Evolutionary conservation across 352 stramenopile species (phyloP).

Genomic region (Phytophthora citricola): DNA sequence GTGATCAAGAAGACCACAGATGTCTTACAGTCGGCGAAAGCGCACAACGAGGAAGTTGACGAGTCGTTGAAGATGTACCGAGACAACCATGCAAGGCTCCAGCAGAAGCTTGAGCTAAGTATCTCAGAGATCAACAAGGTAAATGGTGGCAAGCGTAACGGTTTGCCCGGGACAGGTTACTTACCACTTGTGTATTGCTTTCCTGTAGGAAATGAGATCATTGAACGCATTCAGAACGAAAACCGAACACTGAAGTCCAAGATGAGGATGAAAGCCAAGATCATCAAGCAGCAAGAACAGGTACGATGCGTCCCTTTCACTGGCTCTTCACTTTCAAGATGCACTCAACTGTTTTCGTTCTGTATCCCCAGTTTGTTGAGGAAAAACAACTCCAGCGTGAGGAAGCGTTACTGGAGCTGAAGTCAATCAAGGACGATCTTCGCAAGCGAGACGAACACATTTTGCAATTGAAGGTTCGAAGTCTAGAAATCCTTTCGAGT

Average conservation of each 20-base stretch:
- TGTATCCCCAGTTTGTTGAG: constrained; percentile 57
- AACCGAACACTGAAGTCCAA: constrained; percentile 80
- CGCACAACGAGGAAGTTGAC: constrained; percentile 85
- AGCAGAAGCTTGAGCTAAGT: constrained; percentile 90
- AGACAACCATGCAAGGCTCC: constrained; percentile 80
- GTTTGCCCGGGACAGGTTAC: background rate
- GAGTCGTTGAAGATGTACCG: constrained; percentile 90
- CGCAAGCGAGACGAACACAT: constrained; percentile 77
- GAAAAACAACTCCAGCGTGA: constrained; percentile 83
- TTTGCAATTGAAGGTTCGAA: constrained; percentile 57
- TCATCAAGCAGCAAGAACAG: constrained; percentile 91
- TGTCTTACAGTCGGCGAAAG: constrained; percentile 66
- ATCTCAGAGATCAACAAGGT: constrained; percentile 94
- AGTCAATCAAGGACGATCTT: constrained; percentile 71
- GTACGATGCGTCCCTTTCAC: constrained; percentile 20
- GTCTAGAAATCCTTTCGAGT: background rate
- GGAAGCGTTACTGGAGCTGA: constrained; percentile 65
- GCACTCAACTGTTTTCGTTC: background rate
- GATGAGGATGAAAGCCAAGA: constrained; percentile 89
- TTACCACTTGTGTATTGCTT: constrained; percentile 1
- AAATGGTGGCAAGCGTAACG: background rate
- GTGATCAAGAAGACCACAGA: constrained; percentile 79
- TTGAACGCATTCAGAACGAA: constrained; percentile 89
- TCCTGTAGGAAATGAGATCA: constrained; percentile 85
- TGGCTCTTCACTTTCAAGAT: background rate